These are phyloP conservation scores for Vitis rotundifolia DNA, from an alignment of 164 flowering plant species.

Conservation along the genomic window DNA sequence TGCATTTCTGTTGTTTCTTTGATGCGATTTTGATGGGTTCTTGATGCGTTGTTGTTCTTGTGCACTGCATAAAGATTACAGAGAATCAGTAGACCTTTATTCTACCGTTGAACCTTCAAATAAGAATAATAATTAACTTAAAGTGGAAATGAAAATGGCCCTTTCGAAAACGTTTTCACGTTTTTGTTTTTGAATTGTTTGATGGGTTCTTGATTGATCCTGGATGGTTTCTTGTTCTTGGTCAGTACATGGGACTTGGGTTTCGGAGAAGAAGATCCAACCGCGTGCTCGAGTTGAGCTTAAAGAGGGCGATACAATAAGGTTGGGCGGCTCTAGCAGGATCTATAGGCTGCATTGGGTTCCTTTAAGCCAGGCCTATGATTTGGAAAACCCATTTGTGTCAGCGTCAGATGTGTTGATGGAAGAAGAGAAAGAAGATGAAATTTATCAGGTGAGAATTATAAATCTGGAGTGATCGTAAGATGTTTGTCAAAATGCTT, in stretches of 20 bases:
- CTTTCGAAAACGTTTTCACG: too few species aligned
- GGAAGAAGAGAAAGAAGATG: constrained; percentile 13
- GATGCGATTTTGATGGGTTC: not conserved
- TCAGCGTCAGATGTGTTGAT: constrained; percentile 21
- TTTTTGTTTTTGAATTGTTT: not conserved
- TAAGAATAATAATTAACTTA: too few species aligned
- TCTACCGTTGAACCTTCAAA: too few species aligned
- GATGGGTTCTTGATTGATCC: constrained; percentile 1
- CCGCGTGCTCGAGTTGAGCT: constrained; percentile 53
- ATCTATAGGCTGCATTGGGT: constrained; percentile 80
- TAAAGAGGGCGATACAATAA: constrained; percentile 70
- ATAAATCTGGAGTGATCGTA: too few species aligned
- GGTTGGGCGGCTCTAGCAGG: constrained; percentile 81
- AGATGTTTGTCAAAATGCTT: not conserved
- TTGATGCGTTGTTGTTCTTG: too few species aligned
- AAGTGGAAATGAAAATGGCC: too few species aligned
- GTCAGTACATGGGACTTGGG: constrained; percentile 91
- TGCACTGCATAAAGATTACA: too few species aligned
- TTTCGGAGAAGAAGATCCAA: constrained; percentile 66
- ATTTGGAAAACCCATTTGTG: constrained; percentile 47
- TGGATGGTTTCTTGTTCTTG: constrained; percentile 12
- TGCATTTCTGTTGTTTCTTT: not conserved
- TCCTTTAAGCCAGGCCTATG: constrained; percentile 56
- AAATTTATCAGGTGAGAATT: constrained; percentile 3
- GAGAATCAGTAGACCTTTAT: too few species aligned